These are phyloP conservation scores for Solanum sejunctum DNA, from an alignment of 257 asterid genomes.

Conservation along the genomic window DNA sequence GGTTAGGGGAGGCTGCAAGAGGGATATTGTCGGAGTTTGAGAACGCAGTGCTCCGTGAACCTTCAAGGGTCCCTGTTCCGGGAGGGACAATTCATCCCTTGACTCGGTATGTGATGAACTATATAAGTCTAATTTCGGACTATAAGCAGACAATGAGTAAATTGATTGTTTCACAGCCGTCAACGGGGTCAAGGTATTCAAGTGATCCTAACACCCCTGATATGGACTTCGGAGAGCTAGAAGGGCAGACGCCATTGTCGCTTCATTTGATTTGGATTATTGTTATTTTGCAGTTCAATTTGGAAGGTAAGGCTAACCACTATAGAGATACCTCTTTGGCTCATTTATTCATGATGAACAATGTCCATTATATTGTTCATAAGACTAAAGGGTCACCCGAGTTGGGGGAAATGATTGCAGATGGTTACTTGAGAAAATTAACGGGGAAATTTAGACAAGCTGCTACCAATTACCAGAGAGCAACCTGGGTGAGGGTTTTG, in stretches of 20 bases:
- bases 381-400: constrained; percentile 21
- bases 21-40: constrained; percentile 37
- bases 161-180: constrained; percentile 28
- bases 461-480: constrained; percentile 24
- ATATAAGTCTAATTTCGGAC: constrained; percentile 25
- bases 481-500: constrained; percentile 33
- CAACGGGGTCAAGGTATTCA: constrained; percentile 17
- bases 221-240: constrained; percentile 19
- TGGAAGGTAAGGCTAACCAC: constrained; percentile 29
- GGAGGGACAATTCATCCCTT: constrained; percentile 42
- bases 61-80: constrained; percentile 16
- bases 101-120: constrained; percentile 43
- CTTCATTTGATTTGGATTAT: constrained; percentile 34
- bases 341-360: constrained; percentile 38
- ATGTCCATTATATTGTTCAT: constrained; percentile 27
- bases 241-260: constrained; percentile 18
- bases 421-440: constrained; percentile 22
- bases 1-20: constrained; percentile 29
- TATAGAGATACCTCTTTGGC: constrained; percentile 25
- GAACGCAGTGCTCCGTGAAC: constrained; percentile 30
- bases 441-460: constrained; percentile 20
- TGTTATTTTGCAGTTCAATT: constrained; percentile 24
- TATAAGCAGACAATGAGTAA: constrained; percentile 23
- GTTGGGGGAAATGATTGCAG: constrained; percentile 33
- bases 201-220: constrained; percentile 23